Percentiles rank a stretch among this genome's conserved stretches.
phyloP scores from a whole-genome alignment of 768 basidiomycete genomes.

The Rhizopogon roseolus region DNA sequence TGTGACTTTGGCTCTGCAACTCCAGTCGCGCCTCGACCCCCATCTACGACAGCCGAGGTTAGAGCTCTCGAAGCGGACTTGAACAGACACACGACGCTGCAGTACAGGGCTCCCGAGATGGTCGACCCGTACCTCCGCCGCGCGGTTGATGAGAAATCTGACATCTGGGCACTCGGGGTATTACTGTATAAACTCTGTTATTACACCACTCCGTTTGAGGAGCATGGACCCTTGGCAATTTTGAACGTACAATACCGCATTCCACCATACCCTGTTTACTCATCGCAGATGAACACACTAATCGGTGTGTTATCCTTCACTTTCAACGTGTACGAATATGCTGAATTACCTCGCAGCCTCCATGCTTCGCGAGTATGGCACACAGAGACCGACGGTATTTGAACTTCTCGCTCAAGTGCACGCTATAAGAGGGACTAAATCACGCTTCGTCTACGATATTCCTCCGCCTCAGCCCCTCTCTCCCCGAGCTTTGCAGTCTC shows the following conservation, averaged over 20 bases:
- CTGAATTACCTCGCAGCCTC: constrained; percentile 47
- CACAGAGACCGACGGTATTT: constrained; percentile 82
- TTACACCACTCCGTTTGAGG: constrained; percentile 99
- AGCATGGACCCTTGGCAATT: constrained; percentile 94
- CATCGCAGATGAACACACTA: constrained; percentile 71
- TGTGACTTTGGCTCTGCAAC: constrained; percentile 98
- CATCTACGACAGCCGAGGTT: constrained; percentile 78
- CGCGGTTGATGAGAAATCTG: constrained; percentile 89
- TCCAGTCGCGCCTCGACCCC: constrained; percentile 62
- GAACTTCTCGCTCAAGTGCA: constrained; percentile 83
- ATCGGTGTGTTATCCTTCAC: constrained; percentile 56
- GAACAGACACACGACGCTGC: constrained; percentile 92
- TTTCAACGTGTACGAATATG: background rate
- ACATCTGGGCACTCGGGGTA: constrained; percentile 97
- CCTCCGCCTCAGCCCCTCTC: constrained; percentile 43
- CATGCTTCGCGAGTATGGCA: constrained; percentile 90
- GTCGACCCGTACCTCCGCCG: constrained; percentile 83
- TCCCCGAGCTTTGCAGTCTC: constrained; percentile 32
- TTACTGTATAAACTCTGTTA: constrained; percentile 98
- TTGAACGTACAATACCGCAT: constrained; percentile 94
- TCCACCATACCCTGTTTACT: constrained; percentile 86
- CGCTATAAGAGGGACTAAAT: constrained; percentile 80
- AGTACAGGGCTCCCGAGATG: constrained; percentile 99
- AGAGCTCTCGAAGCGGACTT: constrained; percentile 86
- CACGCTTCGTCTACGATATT: constrained; percentile 66